A percentile compares a stretch with the other conserved stretches of the same genome.
Evolutionary conservation across 495 filamentous ascomycete species (phyloP).

Genomic region (Aspergillus avenaceus): DNA sequence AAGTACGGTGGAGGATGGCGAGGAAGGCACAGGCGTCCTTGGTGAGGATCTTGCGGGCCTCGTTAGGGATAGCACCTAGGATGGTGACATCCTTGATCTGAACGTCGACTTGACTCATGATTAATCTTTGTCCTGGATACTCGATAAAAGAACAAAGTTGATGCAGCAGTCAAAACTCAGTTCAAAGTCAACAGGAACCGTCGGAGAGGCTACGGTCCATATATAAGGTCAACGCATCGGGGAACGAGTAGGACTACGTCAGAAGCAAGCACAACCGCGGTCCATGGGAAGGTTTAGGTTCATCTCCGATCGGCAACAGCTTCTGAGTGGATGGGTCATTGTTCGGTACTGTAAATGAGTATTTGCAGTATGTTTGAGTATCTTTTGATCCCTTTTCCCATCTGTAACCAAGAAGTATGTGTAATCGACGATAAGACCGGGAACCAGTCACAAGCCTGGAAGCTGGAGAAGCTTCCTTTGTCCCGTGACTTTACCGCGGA

Average conservation of each 20-base stretch:
- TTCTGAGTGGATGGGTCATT: background rate
- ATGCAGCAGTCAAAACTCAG: no score
- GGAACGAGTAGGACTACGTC: slow-evolving; percentile 24
- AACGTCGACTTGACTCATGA: slow-evolving; percentile 66
- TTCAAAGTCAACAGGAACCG: slow-evolving; percentile 6
- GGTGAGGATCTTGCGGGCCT: slow-evolving; percentile 85
- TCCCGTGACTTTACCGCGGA: slow-evolving; percentile 30
- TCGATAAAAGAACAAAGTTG: background rate
- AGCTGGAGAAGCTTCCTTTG: background rate
- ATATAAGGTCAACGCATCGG: slow-evolving; percentile 2
- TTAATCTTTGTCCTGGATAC: slow-evolving; percentile 19
- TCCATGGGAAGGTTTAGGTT: slow-evolving; percentile 13
- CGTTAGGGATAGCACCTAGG: slow-evolving; percentile 70
- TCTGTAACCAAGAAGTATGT: background rate
- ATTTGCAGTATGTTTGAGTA: no score
- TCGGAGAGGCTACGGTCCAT: background rate
- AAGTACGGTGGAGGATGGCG: slow-evolving; percentile 87
- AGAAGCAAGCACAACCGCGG: slow-evolving; percentile 35
- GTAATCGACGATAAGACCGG: background rate
- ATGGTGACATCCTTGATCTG: slow-evolving; percentile 87
- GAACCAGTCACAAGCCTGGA: background rate
- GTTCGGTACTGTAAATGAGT: background rate
- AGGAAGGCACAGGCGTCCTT: slow-evolving; percentile 90
- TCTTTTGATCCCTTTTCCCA: no score
- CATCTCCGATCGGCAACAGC: slow-evolving; percentile 1